A percentile compares a stretch with the other conserved stretches of the same genome.
Conservation (phyloP, 2,329 filamentous ascomycete species). For the Aspergillus sp. region DNA sequence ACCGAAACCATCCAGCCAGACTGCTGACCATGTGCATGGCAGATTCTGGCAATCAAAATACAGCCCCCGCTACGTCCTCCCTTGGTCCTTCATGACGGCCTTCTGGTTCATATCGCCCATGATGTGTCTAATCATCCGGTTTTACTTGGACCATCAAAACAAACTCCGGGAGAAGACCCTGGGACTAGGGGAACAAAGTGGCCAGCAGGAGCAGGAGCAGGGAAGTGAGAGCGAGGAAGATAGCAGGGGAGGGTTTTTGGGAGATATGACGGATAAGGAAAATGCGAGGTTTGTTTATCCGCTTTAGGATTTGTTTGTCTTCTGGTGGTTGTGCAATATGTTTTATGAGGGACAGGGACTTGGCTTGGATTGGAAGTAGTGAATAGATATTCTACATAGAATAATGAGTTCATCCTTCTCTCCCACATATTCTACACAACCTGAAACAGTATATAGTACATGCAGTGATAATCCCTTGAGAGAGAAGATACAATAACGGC, state of each 20-base stretch:
- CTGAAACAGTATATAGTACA: no score
- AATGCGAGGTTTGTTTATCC: constrained; percentile 6
- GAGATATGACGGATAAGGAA: constrained; percentile 4
- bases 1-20: neutral
- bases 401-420: no score
- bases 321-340: no score
- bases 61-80: constrained; percentile 3
- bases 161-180: neutral
- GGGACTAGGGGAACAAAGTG: neutral
- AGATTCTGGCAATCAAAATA: constrained; percentile 8
- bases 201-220: neutral
- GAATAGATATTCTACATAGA: no score
- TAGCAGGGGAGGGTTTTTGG: neutral
- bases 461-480: no score
- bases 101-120: constrained; percentile 6
- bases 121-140: constrained; percentile 7
- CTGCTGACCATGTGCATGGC: no score
- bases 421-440: no score
- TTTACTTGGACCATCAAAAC: constrained; percentile 5
- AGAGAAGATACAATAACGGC: no score
- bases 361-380: no score
- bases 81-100: constrained; percentile 7
- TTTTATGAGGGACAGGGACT: no score
- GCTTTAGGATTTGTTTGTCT: neutral
- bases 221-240: neutral